Evolutionary conservation across 2,329 filamentous ascomycete genomes (phyloP), one percentile per base, ranked within the genome.

Genomic region (Diplocarpon mali): DNA sequence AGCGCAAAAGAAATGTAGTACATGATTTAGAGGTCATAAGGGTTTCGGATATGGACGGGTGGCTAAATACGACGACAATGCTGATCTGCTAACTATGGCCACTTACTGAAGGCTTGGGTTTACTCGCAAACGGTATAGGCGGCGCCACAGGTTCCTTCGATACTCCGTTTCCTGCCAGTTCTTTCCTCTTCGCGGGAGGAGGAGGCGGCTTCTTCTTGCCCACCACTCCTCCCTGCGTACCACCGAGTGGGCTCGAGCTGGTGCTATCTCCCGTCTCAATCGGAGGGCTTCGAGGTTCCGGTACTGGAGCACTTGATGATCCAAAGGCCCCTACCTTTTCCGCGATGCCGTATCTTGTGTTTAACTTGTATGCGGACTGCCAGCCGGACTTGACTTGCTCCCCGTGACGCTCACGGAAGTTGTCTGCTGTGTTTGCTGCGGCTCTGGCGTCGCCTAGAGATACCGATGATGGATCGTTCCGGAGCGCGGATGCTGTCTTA

Each of bases 321-420:
- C 48, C 53, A 41, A 53, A 55, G 4, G 50, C 42, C 28, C 53
- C 54, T 35, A 59, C 48, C 46, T 60, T 60, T 41, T 60, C 54
- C 14, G 57, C 42, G 46, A 62, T 51, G 0, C 60, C 57, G 42
- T 63, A 62, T 42, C 61, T 61, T 4, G 41, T 51, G 40, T 62
- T 60, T 29, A 60, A 17, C 32, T 57, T 60, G 44, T 61, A 61
- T 14, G 59, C 61, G 6, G 60, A 57, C 51, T 70, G 64, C 62
- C 67, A 72, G 1, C 75, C 75, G 12, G 68, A 62, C 12, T 70
- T 68, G 12, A 76, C 71, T 54, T 78, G 73, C 35, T 77, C 75
- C 2, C 73, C 72, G 54, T 81, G 76, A 31, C 73, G 64, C 55
- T 78, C 70, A 36, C 73, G 70, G 55, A 80, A 78, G 54, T 75